phyloP scores from a whole-genome alignment of 257 asterid species.

The Gardenia jasminoides region DNA sequence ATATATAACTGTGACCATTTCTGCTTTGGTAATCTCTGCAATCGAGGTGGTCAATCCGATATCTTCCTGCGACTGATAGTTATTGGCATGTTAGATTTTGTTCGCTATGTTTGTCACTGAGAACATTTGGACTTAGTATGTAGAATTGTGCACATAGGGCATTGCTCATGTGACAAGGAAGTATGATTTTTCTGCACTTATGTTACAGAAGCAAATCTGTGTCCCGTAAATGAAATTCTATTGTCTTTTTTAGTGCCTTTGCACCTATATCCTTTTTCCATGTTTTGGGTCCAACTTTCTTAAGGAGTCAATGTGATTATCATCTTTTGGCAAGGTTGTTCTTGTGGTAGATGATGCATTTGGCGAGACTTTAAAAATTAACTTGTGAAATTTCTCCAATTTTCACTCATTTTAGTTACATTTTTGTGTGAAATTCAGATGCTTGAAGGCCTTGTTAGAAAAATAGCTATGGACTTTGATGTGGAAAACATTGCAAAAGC shows the following conservation, averaged over 20 bases:
- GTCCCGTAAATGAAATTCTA: background rate
- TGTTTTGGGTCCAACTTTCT: background rate
- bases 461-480: slow-evolving; percentile 83
- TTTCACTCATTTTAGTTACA: background rate
- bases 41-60: background rate
- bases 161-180: background rate
- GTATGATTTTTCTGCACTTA: background rate
- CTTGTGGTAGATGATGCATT: background rate
- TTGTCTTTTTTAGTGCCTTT: background rate
- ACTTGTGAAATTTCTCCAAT: background rate
- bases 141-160: background rate
- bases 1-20: background rate
- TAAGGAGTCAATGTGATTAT: background rate
- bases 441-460: slow-evolving; percentile 80
- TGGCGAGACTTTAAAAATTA: background rate
- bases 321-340: background rate
- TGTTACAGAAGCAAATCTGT: background rate
- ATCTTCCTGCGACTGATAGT: background rate
- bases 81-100: too few species aligned
- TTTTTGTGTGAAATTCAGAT: slow-evolving; percentile 43
- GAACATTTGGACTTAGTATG: background rate
- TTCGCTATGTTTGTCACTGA: background rate
- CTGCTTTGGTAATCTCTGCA: background rate
- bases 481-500: slow-evolving; percentile 68
- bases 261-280: background rate